Evolutionary conservation across 441 rosid species (phyloP).

Genomic region (Populus hybrid): DNA sequence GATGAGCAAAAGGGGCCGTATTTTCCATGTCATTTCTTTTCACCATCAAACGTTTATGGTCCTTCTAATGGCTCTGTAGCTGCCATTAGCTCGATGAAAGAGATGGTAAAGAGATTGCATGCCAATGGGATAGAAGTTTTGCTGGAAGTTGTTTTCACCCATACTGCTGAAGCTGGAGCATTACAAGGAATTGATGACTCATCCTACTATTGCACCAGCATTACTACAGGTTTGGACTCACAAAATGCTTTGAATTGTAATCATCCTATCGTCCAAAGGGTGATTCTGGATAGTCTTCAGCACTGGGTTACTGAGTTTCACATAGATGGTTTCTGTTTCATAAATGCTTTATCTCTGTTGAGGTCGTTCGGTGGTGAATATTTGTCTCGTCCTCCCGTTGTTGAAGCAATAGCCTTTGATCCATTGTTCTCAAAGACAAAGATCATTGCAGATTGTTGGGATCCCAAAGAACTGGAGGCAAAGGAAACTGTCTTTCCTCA

Average conservation of each 20-base stretch:
- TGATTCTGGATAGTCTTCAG: conserved; percentile 68
- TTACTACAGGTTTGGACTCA: conserved; percentile 29
- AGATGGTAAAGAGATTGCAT: conserved; percentile 84
- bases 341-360: conserved; percentile 67
- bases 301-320: conserved; percentile 85
- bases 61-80: conserved; percentile 34
- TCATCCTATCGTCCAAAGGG: conserved; percentile 63
- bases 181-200: conserved; percentile 75
- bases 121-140: conserved; percentile 76
- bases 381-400: conserved; percentile 78
- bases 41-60: conserved; percentile 50
- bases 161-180: conserved; percentile 45
- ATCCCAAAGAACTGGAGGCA: conserved; percentile 39
- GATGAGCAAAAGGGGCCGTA: conserved; percentile 68
- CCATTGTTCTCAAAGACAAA: conserved; percentile 75
- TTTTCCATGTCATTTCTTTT: conserved; percentile 76
- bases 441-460: conserved; percentile 81
- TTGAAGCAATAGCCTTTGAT: conserved; percentile 90
- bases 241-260: conserved; percentile 68
- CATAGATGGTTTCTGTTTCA: conserved; percentile 85
- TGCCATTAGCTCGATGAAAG: conserved; percentile 69
- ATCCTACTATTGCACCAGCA: conserved; percentile 52
- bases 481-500: conserved; percentile 68
- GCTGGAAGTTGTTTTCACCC: conserved; percentile 79
- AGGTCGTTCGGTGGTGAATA: conserved; percentile 64